Evolutionary conservation across 164 flowering plant species (phyloP), one percentile per base, ranked within the genome.

Genomic region (Houttuynia cordata): DNA sequence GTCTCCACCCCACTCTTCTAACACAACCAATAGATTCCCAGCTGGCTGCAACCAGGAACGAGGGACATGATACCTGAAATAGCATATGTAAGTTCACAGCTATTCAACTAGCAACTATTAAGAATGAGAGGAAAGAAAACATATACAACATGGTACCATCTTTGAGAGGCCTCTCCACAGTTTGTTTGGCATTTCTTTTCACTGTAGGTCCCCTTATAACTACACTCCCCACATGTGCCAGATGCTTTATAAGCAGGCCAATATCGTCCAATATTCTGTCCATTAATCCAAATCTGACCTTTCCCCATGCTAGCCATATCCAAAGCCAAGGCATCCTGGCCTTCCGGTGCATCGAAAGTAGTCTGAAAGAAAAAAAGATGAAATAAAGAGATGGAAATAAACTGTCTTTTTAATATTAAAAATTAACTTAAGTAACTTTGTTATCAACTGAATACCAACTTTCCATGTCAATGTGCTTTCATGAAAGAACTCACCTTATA

Each of bases 1-100:
- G 70, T 87, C 85, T 25, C 98, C 97, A 8, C 98, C 97, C 58
- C 86, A 68, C 64, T 93, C 98, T 66, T 93, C 98, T 56, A 93
- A 83, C 13, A 91, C 66, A 41, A 93, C 83, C 68, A 93, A 41
- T 58, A 88, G 66, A 66, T 93, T 93, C 41, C 76, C 68, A 13
- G 77, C 78, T 54, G 89, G 92, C 59, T 75, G 80, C 62, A 93
- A 58, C 95, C 94, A 93, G 12, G 96, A 78, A 57, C 88, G 78
- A 0, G 99, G 99, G 23, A 93, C 86, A 67, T 63, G 66, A 47
- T 87, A 87, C 94, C 91, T 84, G 79, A 62, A 58, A 73, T 58
- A 22, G 19, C 7, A 60, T 53, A 54, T 54, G 60, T 63, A 23
- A 64, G 53, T 60, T 60, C 17, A 59, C 39, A n/a, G 42, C 24